Evolutionary conservation across 768 basidiomycete genomes (phyloP), one percentile per base, ranked within the genome.

Genomic region (Hydnomerulius pinastri): DNA sequence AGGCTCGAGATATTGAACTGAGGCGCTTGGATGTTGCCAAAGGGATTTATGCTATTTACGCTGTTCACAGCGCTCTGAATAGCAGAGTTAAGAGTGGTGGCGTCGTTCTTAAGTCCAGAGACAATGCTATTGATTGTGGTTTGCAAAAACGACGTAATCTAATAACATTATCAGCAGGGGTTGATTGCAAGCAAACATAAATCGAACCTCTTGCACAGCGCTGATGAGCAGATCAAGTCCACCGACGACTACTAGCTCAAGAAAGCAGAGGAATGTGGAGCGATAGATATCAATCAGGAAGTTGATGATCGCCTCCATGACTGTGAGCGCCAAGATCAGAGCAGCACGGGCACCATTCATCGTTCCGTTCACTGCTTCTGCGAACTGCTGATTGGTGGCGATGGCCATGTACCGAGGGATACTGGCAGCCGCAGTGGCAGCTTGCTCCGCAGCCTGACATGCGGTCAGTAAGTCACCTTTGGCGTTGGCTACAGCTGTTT

Each of bases 251-350:
- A 90, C 84, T 37, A 98, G 78, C 68, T 98, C 93, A 56, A 97
- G 73, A 58, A 97, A 93, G 68, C 96, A 99, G 45, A 99, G 78
- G 62, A 96, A 86, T 3, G 95, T 90, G 3, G 93, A 95, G 33
- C 94, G 87, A 65, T 97, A 98, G 39, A 87, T 82, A 70, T 92
- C 88, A 56, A 98, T 81, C 56, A 97, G 80, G 69, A 98, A 98
- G 61, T 90, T 92, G 70, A 94, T 86, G 61, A 95, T 80, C 1
- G 77, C 84, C 64, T 97, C 92, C 82, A 96, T 87, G 30, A 85
- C 74, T 0, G 90, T 96, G 48, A 98, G 73, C 2, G 90, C 71
- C 33, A 91, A 71, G 29, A 87, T 72, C 45, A 97, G 77, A 6
- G 86, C 79, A 9, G 76, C 82, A 18, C 90, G 86, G 15, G 92